Base-by-base conservation (phyloP, 2,329 filamentous ascomycete genomes). In the Claviceps humidiphila region DNA sequence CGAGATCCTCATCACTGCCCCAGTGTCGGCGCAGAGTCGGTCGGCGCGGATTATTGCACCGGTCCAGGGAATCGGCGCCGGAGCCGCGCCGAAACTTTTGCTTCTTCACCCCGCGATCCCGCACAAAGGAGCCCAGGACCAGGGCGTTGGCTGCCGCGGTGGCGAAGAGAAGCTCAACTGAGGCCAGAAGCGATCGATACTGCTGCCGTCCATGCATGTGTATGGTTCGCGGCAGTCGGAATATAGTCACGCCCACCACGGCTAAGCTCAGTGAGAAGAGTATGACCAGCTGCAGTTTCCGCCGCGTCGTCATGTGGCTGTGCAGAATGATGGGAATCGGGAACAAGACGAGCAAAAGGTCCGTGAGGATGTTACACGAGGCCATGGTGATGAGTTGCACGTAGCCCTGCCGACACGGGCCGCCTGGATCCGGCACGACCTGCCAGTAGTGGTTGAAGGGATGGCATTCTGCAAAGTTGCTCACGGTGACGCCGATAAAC, bases 1-100 rank as follows among this genome's bases (percentile, higher is more conserved):
- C 89, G 1, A 97, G 77, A 63, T 97, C 89, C 62, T 94, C 89
- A 60, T 97, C 91, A 59, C 89, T 95, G 44, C 88, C 89, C 83
- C 87, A 91, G 52, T 87, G 80, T 49, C 80, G 78, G 54, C 82
- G 70, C 45, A 84, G 56, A 11, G 75, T 74, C 57, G 71, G 76
- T 56, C 75, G 71, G 55, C 66, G 71, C 17, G 68, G 60, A 43
- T 60, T 59, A 51, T 60, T 61, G 13, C 61, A 55, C 14, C 64
- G 73, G 49, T 81, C 82, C 41, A 85, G 70, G 1, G 86, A 89
- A 42, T 81, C 80, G 44, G 77, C 76, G 4, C 77, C 70, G 1
- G 82, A 81, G 16, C 75, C 74, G 55, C 80, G 77, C 51, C 84
- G 84, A 70, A 87, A 96, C 63, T 89, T 93, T 53, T 78, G 77